These are phyloP conservation scores for Pseudoneurospora amorphoporcata DNA, from an alignment of 495 filamentous ascomycete genomes.

Conservation along the genomic window DNA sequence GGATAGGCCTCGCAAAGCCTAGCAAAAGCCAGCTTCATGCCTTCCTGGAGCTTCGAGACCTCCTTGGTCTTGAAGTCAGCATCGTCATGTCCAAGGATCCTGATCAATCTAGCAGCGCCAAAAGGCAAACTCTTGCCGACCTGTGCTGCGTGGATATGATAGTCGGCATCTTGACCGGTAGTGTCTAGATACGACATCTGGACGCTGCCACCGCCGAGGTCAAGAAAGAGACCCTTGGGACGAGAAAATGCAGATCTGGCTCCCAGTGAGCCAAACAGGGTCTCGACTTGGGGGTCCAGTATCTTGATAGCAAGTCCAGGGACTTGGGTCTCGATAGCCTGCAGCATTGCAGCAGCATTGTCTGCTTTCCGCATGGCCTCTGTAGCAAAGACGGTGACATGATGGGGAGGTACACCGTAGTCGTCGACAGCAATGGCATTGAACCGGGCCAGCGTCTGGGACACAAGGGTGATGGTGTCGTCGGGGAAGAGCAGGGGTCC, in stretches of 20 bases:
- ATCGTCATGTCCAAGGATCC: slow-evolving; percentile 39
- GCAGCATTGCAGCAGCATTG: slow-evolving; percentile 60
- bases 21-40: slow-evolving; percentile 54
- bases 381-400: slow-evolving; percentile 72
- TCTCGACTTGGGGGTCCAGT: slow-evolving; percentile 71
- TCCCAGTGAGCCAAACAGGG: slow-evolving; percentile 70
- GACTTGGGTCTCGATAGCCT: slow-evolving; percentile 42
- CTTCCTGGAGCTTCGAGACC: slow-evolving; percentile 44
- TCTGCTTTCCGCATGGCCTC: slow-evolving; percentile 77
- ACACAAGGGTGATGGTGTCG: slow-evolving; percentile 50
- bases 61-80: slow-evolving; percentile 37
- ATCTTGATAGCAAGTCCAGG: slow-evolving; percentile 61
- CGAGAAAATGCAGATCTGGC: slow-evolving; percentile 63
- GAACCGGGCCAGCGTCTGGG: slow-evolving; percentile 59
- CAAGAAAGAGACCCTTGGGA: slow-evolving; percentile 62
- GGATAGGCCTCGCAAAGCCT: slow-evolving; percentile 47
- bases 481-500: slow-evolving; percentile 48
- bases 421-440: slow-evolving; percentile 53
- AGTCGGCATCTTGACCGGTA: slow-evolving; percentile 36
- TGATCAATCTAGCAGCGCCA: slow-evolving; percentile 73
- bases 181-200: slow-evolving; percentile 80
- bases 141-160: slow-evolving; percentile 37
- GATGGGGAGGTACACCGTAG: slow-evolving; percentile 49
- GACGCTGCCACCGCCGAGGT: slow-evolving; percentile 83
- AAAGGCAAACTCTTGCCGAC: slow-evolving; percentile 58